Evolutionary conservation across 108 stramenopile genomes (phyloP), one percentile per base, ranked within the genome.

Genomic region (Nannochloropsis salina): DNA sequence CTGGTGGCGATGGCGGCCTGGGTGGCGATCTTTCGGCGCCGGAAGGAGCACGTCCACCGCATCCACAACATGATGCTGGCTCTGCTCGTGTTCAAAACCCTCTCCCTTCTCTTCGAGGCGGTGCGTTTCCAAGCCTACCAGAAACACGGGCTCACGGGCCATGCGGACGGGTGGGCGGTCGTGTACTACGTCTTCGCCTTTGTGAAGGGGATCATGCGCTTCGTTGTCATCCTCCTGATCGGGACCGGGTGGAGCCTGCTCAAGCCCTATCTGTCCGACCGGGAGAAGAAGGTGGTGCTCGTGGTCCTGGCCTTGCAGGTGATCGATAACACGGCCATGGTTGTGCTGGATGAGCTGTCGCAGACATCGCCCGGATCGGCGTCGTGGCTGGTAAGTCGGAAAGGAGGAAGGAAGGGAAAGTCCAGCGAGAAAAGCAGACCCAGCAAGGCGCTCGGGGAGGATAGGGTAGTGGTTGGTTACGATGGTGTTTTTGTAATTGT

Each of bases 51-150:
- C 45, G 94, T 96, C 11, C 94, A 95, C 90, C 93, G 94, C 80
- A 95, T 99, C 80, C 99, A 98, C 88, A 92, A 97, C 85, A 87
- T 98, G 81, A 97, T 99, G 97, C 90, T 95, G 4, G 85, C 93
- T 8, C 87, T 98, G 22, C 84, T 98, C 82, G 87, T 92, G 9
- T 89, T 98, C 85, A 98, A 98, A 91, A 86, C 88, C 21, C 42
- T 95, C 41, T 90, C 97, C 5, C 85, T 95, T 18, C 91, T 97
- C 42, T 94, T 94, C 89, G 97, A 98, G 89, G 91, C 93, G 40
- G 84, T 95, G 80, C 93, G 96, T 22, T 74, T 74, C n/a, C 61
- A 74, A 1, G 61, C 61, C 15, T 97, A 94, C 86, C 97, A 97
- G 85, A 95, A 88, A 89, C 95, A 98, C 85, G 90, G 94, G 51